phyloP scores from a whole-genome alignment of 495 filamentous ascomycete species.

The Daldinia caldariorum region DNA sequence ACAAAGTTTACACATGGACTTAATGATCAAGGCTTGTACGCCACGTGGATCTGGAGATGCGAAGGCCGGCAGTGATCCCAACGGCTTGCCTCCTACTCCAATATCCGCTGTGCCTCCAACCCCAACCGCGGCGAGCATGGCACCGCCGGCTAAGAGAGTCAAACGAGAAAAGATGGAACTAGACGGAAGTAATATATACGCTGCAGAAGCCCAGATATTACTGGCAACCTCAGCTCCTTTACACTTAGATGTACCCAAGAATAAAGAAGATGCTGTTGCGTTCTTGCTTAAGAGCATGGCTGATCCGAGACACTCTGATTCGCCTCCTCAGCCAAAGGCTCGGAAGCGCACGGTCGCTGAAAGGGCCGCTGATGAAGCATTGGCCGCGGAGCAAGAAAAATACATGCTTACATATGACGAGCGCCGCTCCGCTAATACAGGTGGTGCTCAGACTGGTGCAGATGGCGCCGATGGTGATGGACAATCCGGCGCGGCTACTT shows the following conservation, averaged over 20 bases:
- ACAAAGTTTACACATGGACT: conserved; percentile 75
- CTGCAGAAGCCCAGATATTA: conserved; percentile 76
- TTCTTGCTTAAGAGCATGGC: conserved; percentile 71
- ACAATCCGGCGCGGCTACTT: conserved; percentile 71
- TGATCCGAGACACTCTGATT: conserved; percentile 77
- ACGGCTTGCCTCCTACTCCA: conserved; percentile 71
- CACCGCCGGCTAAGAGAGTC: conserved; percentile 72
- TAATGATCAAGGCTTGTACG: conserved; percentile 78
- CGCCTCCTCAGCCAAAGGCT: conserved; percentile 83
- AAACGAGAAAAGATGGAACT: conserved; percentile 76
- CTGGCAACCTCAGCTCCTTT: conserved; percentile 76
- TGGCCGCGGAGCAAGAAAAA: conserved; percentile 85
- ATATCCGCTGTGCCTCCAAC: conserved; percentile 70
- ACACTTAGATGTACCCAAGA: conserved; percentile 76
- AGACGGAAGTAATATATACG: conserved; percentile 73
- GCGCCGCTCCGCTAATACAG: conserved; percentile 68
- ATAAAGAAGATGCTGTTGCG: conserved; percentile 69
- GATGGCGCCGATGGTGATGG: conserved; percentile 78
- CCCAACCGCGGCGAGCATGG: conserved; percentile 60
- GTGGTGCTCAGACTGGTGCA: conserved; percentile 63
- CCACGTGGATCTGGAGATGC: conserved; percentile 61
- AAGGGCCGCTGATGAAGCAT: conserved; percentile 90
- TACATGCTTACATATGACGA: conserved; percentile 97
- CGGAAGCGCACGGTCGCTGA: conserved; percentile 95
- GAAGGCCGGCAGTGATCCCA: conserved; percentile 60